Evolutionary conservation across 768 basidiomycete genomes (phyloP).

Genomic region (Amanita brunnescens): DNA sequence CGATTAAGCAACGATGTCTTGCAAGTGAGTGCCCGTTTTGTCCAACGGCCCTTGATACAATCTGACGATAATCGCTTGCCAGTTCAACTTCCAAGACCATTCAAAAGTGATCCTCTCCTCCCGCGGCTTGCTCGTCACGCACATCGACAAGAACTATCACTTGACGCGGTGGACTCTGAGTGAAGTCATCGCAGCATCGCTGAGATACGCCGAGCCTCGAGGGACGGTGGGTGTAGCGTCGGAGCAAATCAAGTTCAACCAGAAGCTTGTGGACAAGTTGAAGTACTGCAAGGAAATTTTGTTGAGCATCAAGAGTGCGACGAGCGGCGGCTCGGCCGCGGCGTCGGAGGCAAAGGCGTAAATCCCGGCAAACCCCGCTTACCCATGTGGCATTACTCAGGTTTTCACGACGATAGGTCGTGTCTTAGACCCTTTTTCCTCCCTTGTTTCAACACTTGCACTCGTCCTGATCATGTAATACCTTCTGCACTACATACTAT

Average conservation of each 20-base stretch:
- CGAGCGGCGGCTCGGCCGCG: conserved; percentile 29
- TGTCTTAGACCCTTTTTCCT: neutral
- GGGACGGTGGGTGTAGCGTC: conserved; percentile 9
- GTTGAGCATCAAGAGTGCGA: conserved; percentile 53
- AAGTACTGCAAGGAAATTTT: conserved; percentile 85
- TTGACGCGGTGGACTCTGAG: conserved; percentile 66
- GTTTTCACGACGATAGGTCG: neutral
- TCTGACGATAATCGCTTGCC: conserved; percentile 2
- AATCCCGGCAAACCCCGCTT: too few species aligned
- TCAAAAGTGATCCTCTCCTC: conserved; percentile 87
- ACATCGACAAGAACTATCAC: conserved; percentile 85
- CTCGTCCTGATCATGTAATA: neutral
- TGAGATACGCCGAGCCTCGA: conserved; percentile 13
- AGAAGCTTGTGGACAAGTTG: conserved; percentile 67
- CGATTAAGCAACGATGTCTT: conserved; percentile 90
- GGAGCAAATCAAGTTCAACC: conserved; percentile 51
- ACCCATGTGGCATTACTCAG: neutral
- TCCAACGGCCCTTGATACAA: neutral
- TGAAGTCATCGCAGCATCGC: conserved; percentile 55
- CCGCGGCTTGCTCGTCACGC: conserved; percentile 69
- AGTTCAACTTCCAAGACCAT: conserved; percentile 99
- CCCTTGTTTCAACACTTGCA: neutral
- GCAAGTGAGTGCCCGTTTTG: conserved; percentile 51
- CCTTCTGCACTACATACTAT: neutral
- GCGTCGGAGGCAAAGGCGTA: conserved; percentile 16